Percentiles rank a stretch among this genome's conserved stretches.
Conservation (phyloP, 805 yeast species). For the Metschnikowia kofuensis region DNA sequence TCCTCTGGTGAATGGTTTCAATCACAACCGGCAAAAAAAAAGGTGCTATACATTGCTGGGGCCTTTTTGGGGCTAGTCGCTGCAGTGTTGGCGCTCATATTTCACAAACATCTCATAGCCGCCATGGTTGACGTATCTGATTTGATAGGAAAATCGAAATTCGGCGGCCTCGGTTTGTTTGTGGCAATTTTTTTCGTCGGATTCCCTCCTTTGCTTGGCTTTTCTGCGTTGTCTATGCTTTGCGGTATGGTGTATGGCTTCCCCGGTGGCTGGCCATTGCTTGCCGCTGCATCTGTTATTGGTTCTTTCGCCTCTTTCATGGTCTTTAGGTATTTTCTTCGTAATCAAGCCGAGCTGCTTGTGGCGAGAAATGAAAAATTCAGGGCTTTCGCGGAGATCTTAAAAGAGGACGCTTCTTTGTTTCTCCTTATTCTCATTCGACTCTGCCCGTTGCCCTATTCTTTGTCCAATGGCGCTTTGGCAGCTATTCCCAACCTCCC, state of each 20-base stretch:
- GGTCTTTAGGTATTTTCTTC: conserved; percentile 58
- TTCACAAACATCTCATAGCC: conserved; percentile 36
- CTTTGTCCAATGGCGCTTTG: conserved; percentile 87
- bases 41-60: conserved; percentile 14
- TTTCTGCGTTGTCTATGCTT: conserved; percentile 60
- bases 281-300: conserved; percentile 62
- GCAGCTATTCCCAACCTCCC: conserved; percentile 82
- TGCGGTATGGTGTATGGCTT: conserved; percentile 85
- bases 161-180: conserved; percentile 48
- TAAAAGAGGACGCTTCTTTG: conserved; percentile 65
- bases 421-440: conserved; percentile 68
- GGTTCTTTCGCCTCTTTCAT: conserved; percentile 80
- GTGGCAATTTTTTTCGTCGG: conserved; percentile 60
- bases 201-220: conserved; percentile 91
- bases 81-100: conserved; percentile 24
- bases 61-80: conserved; percentile 18
- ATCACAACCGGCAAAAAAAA: conserved; percentile 15
- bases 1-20: conserved; percentile 16
- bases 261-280: conserved; percentile 71
- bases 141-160: conserved; percentile 36
- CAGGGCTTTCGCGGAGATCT: conserved; percentile 68
- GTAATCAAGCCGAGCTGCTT: conserved; percentile 55
- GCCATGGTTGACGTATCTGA: conserved; percentile 44
- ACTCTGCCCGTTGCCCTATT: conserved; percentile 90
- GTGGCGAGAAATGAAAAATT: conserved; percentile 62